phyloP scores from a whole-genome alignment of 257 asterid genomes.

The Asclepias syriaca region DNA sequence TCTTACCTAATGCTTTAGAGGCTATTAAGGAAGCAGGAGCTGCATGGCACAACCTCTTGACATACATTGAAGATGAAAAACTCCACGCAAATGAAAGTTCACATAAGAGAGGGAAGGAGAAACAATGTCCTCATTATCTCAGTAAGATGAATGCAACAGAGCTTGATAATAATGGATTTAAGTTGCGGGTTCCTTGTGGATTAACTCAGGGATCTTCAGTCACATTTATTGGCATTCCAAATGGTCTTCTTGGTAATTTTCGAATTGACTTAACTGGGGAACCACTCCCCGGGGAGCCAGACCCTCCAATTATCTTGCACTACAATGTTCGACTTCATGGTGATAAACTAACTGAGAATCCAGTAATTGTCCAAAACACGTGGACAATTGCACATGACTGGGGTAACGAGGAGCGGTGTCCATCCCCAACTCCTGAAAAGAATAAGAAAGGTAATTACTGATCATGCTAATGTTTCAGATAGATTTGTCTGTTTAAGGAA shows the following conservation, averaged over 20 bases:
- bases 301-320: conserved; percentile 89
- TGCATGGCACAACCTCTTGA: conserved; percentile 80
- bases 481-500: background rate
- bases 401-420: conserved; percentile 98
- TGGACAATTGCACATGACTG: conserved; percentile 96
- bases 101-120: conserved; percentile 64
- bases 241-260: conserved; percentile 89
- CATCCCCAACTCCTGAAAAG: conserved; percentile 53
- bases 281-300: conserved; percentile 94
- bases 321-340: conserved; percentile 90
- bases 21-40: conserved; percentile 77
- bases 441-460: conserved; percentile 56
- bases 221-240: conserved; percentile 88
- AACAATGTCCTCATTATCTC: conserved; percentile 95
- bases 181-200: conserved; percentile 86
- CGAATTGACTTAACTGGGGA: conserved; percentile 87
- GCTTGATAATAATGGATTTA: conserved; percentile 47
- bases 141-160: conserved; percentile 77
- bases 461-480: background rate
- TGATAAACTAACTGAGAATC: conserved; percentile 85
- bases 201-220: conserved; percentile 94
- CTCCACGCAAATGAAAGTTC: conserved; percentile 52
- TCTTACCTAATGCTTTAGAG: conserved; percentile 75
- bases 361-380: conserved; percentile 93
- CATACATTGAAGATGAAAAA: conserved; percentile 65